Percentiles rank a stretch among this genome's conserved stretches.
Conservation (phyloP, 495 filamentous ascomycete genomes). For the Lentithecium fluviatile region DNA sequence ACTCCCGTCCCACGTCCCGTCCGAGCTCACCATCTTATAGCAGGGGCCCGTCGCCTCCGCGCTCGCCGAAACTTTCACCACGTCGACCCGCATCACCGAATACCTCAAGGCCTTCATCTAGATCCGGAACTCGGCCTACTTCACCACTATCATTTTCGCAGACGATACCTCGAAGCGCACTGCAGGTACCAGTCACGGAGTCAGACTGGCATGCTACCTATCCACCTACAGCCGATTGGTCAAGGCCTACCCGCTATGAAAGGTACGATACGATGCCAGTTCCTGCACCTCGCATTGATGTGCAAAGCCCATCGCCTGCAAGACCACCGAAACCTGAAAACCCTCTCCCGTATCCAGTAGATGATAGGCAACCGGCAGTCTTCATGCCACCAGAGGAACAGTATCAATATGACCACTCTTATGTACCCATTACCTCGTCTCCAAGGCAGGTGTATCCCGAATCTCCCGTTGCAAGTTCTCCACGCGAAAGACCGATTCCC, state of each 20-base stretch:
- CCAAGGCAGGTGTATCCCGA: constrained; percentile 17
- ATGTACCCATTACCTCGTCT: neutral
- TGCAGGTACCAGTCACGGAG: constrained; percentile 13
- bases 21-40: constrained; percentile 9
- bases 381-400: constrained; percentile 32
- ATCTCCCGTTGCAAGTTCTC: constrained; percentile 9
- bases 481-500: constrained; percentile 10
- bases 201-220: constrained; percentile 32
- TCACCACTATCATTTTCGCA: constrained; percentile 14
- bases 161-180: constrained; percentile 3
- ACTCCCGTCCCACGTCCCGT: constrained; percentile 15
- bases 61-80: constrained; percentile 26
- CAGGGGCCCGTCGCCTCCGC: constrained; percentile 22
- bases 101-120: constrained; percentile 25
- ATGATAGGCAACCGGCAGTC: constrained; percentile 18
- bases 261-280: constrained; percentile 28
- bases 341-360: constrained; percentile 32
- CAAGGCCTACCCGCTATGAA: constrained; percentile 20
- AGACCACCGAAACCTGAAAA: constrained; percentile 13
- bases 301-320: constrained; percentile 30
- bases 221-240: constrained; percentile 16
- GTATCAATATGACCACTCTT: constrained; percentile 27
- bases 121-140: constrained; percentile 7
- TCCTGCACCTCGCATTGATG: constrained; percentile 27
- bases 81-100: constrained; percentile 14